Conservation (phyloP, 2,329 filamentous ascomycete species). For the Chaetomium globosum region DNA sequence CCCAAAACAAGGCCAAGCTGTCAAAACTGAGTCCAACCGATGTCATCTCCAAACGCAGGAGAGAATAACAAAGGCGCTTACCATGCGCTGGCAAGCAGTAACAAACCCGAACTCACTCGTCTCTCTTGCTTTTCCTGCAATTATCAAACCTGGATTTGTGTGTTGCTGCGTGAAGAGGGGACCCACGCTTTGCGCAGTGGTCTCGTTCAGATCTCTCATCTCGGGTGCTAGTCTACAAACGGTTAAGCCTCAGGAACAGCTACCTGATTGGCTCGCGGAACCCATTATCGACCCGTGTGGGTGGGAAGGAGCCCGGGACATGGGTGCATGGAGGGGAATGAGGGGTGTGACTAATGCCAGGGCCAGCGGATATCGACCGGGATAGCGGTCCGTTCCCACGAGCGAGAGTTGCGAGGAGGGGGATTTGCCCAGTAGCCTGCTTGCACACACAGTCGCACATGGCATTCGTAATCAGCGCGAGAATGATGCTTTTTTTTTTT, state of each 20-base stretch:
- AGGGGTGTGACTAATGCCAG: slow-evolving; percentile 18
- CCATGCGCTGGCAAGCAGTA: too few species aligned
- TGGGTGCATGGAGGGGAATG: slow-evolving; percentile 3
- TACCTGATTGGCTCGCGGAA: slow-evolving; percentile 48
- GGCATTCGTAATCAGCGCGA: background rate
- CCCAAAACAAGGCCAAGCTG: background rate
- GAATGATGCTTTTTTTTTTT: slow-evolving; percentile 1
- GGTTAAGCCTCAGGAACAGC: slow-evolving; percentile 47
- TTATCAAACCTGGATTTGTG: background rate
- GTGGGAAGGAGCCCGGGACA: slow-evolving; percentile 32
- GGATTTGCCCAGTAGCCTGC: background rate
- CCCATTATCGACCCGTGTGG: slow-evolving; percentile 39
- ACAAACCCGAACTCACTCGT: background rate
- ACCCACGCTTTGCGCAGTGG: slow-evolving; percentile 13
- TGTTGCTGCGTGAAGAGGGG: background rate
- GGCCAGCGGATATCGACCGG: background rate
- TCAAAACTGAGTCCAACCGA: background rate
- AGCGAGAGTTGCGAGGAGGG: background rate
- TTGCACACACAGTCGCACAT: too few species aligned
- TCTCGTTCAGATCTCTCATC: slow-evolving; percentile 21
- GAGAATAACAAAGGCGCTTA: background rate
- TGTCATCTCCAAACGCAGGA: background rate
- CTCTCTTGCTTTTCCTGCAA: background rate
- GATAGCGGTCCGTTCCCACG: background rate
- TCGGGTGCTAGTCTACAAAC: slow-evolving; percentile 22